These are phyloP conservation scores for Lophiotrema nucula DNA, from an alignment of 495 filamentous ascomycete species.

Conservation along the genomic window DNA sequence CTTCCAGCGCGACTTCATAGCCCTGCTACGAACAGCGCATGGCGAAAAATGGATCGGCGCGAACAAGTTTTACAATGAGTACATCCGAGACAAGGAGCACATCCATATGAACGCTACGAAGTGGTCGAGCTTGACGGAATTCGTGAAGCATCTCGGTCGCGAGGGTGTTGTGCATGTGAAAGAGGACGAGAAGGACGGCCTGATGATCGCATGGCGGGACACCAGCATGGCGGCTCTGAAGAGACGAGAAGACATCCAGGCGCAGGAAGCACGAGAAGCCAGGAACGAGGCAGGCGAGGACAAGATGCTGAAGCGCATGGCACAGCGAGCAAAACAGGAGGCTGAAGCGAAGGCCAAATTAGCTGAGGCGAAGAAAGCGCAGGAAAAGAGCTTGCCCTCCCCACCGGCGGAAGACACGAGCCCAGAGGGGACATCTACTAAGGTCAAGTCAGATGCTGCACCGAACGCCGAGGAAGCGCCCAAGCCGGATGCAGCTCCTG, in stretches of 20 bases:
- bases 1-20: constrained; percentile 78
- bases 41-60: constrained; percentile 80
- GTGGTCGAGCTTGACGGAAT: constrained; percentile 83
- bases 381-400: not conserved
- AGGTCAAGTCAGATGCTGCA: not conserved
- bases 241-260: constrained; percentile 72
- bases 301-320: constrained; percentile 72
- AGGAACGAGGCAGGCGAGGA: constrained; percentile 90
- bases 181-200: constrained; percentile 78
- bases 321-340: constrained; percentile 65
- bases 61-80: constrained; percentile 92
- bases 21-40: constrained; percentile 71
- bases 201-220: constrained; percentile 88
- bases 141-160: constrained; percentile 76
- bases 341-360: constrained; percentile 51
- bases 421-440: constrained; percentile 2
- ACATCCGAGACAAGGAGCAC: constrained; percentile 77
- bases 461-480: not conserved
- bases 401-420: constrained; percentile 2
- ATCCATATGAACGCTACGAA: constrained; percentile 90
- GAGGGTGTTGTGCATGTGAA: constrained; percentile 85
- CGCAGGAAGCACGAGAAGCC: constrained; percentile 80
- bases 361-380: constrained; percentile 19
- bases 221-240: constrained; percentile 79
- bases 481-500: not conserved